Conservation (phyloP, 192 early-diverging fungal genomes). For the Pecoramyces ruminantium region DNA sequence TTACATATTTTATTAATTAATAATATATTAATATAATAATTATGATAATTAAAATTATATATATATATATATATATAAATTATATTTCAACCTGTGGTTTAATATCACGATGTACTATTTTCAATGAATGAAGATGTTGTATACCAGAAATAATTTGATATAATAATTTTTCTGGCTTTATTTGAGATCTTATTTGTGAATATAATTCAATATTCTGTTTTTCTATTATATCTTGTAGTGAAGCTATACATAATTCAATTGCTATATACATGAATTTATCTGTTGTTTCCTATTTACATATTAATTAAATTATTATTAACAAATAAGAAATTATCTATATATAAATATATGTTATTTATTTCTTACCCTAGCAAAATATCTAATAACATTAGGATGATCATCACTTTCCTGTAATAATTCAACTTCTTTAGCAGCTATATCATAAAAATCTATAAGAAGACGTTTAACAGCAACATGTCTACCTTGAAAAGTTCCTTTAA, state of each 20-base stretch:
- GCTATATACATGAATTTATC: conserved; percentile 94
- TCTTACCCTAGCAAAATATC: conserved; percentile 75
- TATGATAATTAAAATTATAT: too few species aligned
- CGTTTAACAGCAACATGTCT: conserved; percentile 86
- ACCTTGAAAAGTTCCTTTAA: conserved; percentile 81
- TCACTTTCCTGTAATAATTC: conserved; percentile 80
- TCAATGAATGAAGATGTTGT: conserved; percentile 73
- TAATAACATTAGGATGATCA: conserved; percentile 87
- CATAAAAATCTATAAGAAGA: conserved; percentile 86
- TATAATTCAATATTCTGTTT: conserved; percentile 22
- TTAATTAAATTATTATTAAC: too few species aligned
- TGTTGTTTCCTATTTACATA: conserved; percentile 44
- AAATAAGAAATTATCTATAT: too few species aligned
- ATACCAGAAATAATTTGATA: conserved; percentile 75
- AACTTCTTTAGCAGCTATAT: conserved; percentile 88
- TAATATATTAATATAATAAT: too few species aligned
- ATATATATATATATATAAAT: too few species aligned
- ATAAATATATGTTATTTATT: too few species aligned
- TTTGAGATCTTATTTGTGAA: conserved; percentile 16
- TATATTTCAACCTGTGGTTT: conserved; percentile 74
- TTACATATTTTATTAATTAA: too few species aligned
- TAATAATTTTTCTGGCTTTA: conserved; percentile 52
- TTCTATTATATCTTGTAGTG: conserved; percentile 72
- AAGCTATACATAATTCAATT: conserved; percentile 79
- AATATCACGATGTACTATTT: conserved; percentile 96